Evolutionary conservation across 140 eudicot genomes (phyloP), one percentile per base, ranked within the genome.

Genomic region (Senecio squalidus): DNA sequence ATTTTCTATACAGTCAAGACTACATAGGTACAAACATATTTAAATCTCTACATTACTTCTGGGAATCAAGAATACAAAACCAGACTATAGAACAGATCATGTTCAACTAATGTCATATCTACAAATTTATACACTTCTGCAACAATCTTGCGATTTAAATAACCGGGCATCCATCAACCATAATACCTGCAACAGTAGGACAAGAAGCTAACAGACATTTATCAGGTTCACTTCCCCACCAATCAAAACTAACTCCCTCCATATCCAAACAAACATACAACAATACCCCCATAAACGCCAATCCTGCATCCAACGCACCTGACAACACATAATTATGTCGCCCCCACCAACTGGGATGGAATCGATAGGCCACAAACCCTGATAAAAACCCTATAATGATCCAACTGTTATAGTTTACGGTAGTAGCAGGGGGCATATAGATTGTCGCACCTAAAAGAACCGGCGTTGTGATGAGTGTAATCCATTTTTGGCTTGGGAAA

Each of bases 221-320:
- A 63, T 88, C 89, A 2, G 80, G 69, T 1, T 44, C 68, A 67
- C 74, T 79, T 58, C 94, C 96, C 96, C 96, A 44, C 50, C 50
- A 44, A 15, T 44, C 50, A 20, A 87, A 81, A 64, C 85, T 61
- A 61, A 84, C 72, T 44, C 82, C 74, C 48, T 71, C 69, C 80
- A 77, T 80, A 65, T 75, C 94, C 40, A 88, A 55, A 55, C 84
- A 73, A 63, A 88, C 48, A 62, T 83, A 84, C 45, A 88, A 25
- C 58, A 78, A 47, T 39, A 88, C 84, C 21, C 82, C 89, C 90
- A 88, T 80, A 56, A 88, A 84, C 41, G 94, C 96, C 58, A 84
- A 53, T 3, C 96, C 96, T 14, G 96, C 94, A 78, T 88, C 96
- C 14, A 88, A 78, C 13, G 94, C 84, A 18, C 96, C 96, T 0